phyloP scores from a whole-genome alignment of 1,284 basidiomycete genomes.

The Schizophyllum commune region DNA sequence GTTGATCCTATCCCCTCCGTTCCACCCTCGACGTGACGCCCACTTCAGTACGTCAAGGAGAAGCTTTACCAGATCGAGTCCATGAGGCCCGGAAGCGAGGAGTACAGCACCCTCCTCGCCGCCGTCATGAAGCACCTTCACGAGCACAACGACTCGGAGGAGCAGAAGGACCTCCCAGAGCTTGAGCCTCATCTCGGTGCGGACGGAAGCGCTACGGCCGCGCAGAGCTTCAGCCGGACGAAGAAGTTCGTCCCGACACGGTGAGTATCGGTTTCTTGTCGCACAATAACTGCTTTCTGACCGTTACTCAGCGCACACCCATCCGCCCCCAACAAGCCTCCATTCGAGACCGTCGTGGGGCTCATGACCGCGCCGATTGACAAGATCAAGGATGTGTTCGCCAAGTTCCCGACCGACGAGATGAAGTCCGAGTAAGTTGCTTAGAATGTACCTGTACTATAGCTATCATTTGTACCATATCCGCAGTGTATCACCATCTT shows the following conservation, averaged over 20 bases:
- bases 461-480: no score
- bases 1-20: constrained; percentile 3
- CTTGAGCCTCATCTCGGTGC: constrained; percentile 40
- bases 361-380: constrained; percentile 53
- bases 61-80: constrained; percentile 39
- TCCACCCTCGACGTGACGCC: not conserved
- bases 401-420: constrained; percentile 49
- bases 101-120: constrained; percentile 35
- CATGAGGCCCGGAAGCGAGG: constrained; percentile 30
- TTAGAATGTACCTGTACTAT: no score
- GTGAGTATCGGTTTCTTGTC: constrained; percentile 18
- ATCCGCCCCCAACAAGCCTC: constrained; percentile 44
- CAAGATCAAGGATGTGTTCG: constrained; percentile 51
- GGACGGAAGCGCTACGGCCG: constrained; percentile 34
- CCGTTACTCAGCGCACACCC: constrained; percentile 38
- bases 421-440: constrained; percentile 25
- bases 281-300: not conserved
- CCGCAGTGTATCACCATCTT: no score
- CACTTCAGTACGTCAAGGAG: constrained; percentile 37
- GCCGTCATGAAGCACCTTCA: constrained; percentile 40
- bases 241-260: constrained; percentile 61
- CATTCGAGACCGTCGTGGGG: constrained; percentile 52
- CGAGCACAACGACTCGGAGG: constrained; percentile 50
- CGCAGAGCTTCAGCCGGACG: constrained; percentile 42
- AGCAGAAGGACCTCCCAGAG: constrained; percentile 44